These are phyloP conservation scores for Inga laurina DNA, from an alignment of 306 rosid genomes.

Conservation along the genomic window DNA sequence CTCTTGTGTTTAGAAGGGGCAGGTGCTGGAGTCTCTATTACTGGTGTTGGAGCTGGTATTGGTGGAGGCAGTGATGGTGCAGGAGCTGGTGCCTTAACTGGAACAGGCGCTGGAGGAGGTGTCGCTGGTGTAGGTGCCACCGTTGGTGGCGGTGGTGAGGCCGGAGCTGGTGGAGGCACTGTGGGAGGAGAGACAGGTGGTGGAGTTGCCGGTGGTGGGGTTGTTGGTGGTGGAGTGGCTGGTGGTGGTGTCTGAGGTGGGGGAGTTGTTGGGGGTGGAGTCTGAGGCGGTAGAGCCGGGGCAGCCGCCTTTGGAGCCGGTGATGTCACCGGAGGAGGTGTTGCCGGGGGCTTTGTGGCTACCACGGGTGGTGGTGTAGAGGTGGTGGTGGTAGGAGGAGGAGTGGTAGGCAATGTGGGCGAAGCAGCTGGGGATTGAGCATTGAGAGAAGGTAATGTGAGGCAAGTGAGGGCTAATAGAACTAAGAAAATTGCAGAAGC, in stretches of 20 bases:
- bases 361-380: slow-evolving; percentile 38
- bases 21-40: slow-evolving; percentile 42
- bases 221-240: slow-evolving; percentile 40
- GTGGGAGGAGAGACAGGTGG: slow-evolving; percentile 54
- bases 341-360: slow-evolving; percentile 47
- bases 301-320: slow-evolving; percentile 56
- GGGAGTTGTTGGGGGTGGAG: slow-evolving; percentile 48
- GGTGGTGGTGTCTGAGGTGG: slow-evolving; percentile 63
- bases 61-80: slow-evolving; percentile 56
- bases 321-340: slow-evolving; percentile 53
- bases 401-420: background rate
- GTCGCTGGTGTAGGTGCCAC: slow-evolving; percentile 68
- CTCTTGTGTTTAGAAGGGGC: slow-evolving; percentile 59
- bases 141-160: slow-evolving; percentile 59
- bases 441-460: slow-evolving; percentile 19
- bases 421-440: slow-evolving; percentile 43
- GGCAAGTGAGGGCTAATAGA: slow-evolving; percentile 32
- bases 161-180: slow-evolving; percentile 50
- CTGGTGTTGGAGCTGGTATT: slow-evolving; percentile 53
- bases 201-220: slow-evolving; percentile 54
- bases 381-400: slow-evolving; percentile 40
- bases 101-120: slow-evolving; percentile 72
- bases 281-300: slow-evolving; percentile 61
- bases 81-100: slow-evolving; percentile 56
- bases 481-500: slow-evolving; percentile 22